Evolutionary conservation across 306 rosid genomes (phyloP).

Genomic region (Lablab purpureus): DNA sequence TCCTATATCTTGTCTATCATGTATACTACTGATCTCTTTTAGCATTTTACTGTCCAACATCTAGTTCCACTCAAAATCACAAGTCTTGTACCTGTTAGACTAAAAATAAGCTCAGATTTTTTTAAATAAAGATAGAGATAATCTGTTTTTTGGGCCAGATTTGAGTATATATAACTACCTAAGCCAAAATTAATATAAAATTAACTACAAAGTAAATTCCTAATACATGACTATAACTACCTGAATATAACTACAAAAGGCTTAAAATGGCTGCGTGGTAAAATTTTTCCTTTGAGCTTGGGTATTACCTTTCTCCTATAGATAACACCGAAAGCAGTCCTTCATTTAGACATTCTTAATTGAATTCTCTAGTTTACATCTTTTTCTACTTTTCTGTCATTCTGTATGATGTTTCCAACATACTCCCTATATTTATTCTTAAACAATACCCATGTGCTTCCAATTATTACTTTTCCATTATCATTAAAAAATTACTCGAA

Average conservation of each 20-base stretch:
- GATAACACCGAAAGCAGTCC: not conserved
- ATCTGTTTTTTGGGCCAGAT: not conserved
- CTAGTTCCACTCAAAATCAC: not conserved
- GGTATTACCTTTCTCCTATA: not conserved
- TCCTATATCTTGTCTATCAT: not conserved
- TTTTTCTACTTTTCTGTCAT: not conserved
- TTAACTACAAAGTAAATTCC: not conserved
- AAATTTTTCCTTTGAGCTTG: not conserved
- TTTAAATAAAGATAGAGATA: not conserved
- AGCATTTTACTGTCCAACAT: not conserved
- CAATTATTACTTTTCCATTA: too few species aligned
- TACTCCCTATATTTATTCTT: too few species aligned
- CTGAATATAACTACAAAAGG: not conserved
- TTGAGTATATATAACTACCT: not conserved
- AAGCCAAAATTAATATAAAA: not conserved
- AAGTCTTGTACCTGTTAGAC: not conserved
- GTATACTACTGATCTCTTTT: not conserved
- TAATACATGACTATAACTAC: not conserved
- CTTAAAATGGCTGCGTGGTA: not conserved
- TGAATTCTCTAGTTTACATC: not conserved
- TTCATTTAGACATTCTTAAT: not conserved
- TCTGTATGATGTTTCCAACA: not conserved
- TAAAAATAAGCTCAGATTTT: not conserved
- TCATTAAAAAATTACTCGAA: too few species aligned
- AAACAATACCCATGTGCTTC: too few species aligned